Conservation (phyloP, 805 yeast species). For the Ogataea thermomethanolica region DNA sequence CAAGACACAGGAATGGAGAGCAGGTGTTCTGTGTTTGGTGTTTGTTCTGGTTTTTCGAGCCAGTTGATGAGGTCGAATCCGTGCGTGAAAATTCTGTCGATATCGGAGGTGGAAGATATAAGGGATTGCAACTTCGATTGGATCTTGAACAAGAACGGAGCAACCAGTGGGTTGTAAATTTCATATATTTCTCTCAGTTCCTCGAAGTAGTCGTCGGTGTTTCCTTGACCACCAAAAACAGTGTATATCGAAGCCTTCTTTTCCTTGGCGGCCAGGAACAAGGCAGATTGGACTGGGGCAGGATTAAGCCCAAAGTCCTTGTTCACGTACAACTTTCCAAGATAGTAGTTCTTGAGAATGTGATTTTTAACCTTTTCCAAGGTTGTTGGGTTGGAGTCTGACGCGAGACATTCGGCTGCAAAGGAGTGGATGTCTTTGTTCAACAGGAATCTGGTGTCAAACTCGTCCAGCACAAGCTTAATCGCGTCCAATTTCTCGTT, state of each 20-base stretch:
- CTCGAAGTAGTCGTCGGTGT: slow-evolving; percentile 94
- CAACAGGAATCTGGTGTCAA: slow-evolving; percentile 73
- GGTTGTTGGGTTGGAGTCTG: slow-evolving; percentile 61
- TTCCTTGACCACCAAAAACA: slow-evolving; percentile 98
- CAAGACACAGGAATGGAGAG: slow-evolving; percentile 91
- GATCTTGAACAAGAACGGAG: slow-evolving; percentile 66
- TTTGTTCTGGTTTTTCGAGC: slow-evolving; percentile 79
- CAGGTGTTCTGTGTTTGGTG: slow-evolving; percentile 87
- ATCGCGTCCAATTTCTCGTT: slow-evolving; percentile 53
- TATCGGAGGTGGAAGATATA: slow-evolving; percentile 68
- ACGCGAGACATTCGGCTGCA: slow-evolving; percentile 66
- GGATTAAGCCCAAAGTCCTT: slow-evolving; percentile 22
- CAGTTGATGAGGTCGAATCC: slow-evolving; percentile 87
- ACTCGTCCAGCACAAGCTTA: slow-evolving; percentile 69
- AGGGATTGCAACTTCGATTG: slow-evolving; percentile 66
- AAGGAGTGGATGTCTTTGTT: slow-evolving; percentile 84
- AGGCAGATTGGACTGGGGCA: slow-evolving; percentile 28
- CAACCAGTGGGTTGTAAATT: slow-evolving; percentile 70
- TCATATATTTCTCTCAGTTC: slow-evolving; percentile 85
- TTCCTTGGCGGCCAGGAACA: slow-evolving; percentile 60
- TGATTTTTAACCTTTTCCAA: slow-evolving; percentile 61
- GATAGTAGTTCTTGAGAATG: slow-evolving; percentile 75
- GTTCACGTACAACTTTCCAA: slow-evolving; percentile 32
- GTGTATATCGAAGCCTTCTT: slow-evolving; percentile 67
- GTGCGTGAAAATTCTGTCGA: slow-evolving; percentile 86